Conservation (phyloP, 73 alveolate species). For the Paramecium sonneborni region DNA sequence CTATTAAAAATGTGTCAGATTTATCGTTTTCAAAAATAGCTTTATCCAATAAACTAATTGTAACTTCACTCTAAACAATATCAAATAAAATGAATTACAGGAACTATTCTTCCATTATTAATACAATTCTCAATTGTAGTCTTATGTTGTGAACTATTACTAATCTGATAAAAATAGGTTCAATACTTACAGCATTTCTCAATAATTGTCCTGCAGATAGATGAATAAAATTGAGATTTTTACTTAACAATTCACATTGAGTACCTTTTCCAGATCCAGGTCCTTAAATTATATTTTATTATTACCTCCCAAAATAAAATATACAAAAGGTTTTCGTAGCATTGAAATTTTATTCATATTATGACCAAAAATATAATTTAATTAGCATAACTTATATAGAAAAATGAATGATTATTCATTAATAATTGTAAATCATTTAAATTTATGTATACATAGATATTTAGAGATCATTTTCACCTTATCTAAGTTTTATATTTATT, state of each 20-base stretch:
- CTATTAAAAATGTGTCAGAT: background rate
- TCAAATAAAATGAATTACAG: background rate
- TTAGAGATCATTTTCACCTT: background rate
- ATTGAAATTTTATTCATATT: background rate
- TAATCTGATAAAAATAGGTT: background rate
- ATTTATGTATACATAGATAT: background rate
- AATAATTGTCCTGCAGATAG: background rate
- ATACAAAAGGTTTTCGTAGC: background rate
- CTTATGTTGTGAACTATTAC: background rate
- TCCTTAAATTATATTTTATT: background rate
- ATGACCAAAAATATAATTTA: conserved; percentile 4
- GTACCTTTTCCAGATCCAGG: conserved; percentile 18
- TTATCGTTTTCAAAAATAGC: background rate
- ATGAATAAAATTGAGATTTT: background rate
- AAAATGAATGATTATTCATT: background rate
- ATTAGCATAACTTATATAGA: background rate
- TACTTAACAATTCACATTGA: background rate
- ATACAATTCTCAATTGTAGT: background rate
- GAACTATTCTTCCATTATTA: background rate
- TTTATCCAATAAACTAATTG: background rate
- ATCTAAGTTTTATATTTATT: background rate
- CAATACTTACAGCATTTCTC: background rate
- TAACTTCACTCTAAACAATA: background rate
- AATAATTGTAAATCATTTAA: background rate
- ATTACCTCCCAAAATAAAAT: background rate